Percentiles rank a stretch among this genome's conserved stretches.
Evolutionary conservation across 108 stramenopile species (phyloP).

Genomic region (Craspedostauros australis): DNA sequence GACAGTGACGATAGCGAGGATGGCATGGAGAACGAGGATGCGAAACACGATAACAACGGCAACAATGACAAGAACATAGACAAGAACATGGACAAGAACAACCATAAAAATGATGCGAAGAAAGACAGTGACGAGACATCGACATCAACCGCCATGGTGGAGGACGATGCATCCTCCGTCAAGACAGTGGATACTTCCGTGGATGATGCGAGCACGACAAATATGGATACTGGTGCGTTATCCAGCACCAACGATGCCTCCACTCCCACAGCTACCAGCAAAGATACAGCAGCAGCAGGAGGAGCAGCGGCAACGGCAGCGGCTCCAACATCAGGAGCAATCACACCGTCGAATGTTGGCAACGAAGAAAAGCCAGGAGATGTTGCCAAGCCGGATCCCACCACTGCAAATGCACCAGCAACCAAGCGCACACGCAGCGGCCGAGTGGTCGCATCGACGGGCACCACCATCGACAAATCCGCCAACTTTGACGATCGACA

Average conservation of each 20-base stretch:
- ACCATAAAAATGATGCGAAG: too few species aligned
- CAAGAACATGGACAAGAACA: too few species aligned
- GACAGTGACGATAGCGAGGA: slow-evolving; percentile 8
- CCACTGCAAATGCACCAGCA: slow-evolving; percentile 4
- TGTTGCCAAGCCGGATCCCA: too few species aligned
- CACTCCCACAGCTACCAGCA: too few species aligned
- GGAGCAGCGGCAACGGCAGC: too few species aligned
- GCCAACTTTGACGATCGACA: slow-evolving; percentile 28
- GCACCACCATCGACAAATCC: not conserved
- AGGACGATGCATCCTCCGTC: not conserved
- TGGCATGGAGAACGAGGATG: not conserved
- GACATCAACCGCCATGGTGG: not conserved
- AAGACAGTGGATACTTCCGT: not conserved
- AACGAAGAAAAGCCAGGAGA: too few species aligned
- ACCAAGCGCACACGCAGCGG: too few species aligned
- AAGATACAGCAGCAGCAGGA: too few species aligned
- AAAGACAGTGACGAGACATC: too few species aligned
- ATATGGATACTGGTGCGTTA: not conserved
- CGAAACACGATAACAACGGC: too few species aligned
- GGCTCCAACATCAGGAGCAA: too few species aligned
- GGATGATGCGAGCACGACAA: not conserved
- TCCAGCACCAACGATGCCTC: not conserved
- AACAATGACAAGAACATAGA: not conserved
- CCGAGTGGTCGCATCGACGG: slow-evolving; percentile 2
- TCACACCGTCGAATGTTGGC: too few species aligned